phyloP scores from a whole-genome alignment of 768 basidiomycete species.

The Lentinula detonsa region DNA sequence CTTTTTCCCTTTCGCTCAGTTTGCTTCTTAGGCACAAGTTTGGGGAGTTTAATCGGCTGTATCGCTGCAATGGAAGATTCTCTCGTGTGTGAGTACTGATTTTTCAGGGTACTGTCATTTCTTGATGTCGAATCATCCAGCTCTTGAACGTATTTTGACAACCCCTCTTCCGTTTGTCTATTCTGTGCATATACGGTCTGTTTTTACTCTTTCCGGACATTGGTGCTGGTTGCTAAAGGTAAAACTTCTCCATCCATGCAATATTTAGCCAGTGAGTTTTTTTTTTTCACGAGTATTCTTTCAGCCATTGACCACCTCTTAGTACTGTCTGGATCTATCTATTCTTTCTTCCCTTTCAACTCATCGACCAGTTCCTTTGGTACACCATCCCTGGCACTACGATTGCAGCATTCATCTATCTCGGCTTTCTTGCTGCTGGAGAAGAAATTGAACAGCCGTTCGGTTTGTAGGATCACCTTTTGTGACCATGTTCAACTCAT shows the following conservation, averaged over 20 bases:
- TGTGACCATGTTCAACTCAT: not conserved
- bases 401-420: conserved; percentile 65
- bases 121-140: conserved; percentile 19
- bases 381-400: conserved; percentile 61
- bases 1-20: not conserved
- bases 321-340: conserved; percentile 70
- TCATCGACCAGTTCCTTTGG: conserved; percentile 55
- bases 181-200: conserved; percentile 47
- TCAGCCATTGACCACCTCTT: not conserved
- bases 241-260: no score
- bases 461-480: conserved; percentile 26
- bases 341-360: conserved; percentile 75
- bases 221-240: not conserved
- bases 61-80: conserved; percentile 49
- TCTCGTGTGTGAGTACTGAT: conserved; percentile 32
- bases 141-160: conserved; percentile 54
- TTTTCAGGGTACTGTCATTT: not conserved
- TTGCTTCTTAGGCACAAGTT: conserved; percentile 30
- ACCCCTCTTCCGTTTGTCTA: conserved; percentile 63
- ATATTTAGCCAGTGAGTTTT: conserved; percentile 12
- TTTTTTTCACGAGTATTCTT: not conserved
- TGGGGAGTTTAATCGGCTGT: conserved; percentile 44
- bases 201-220: not conserved
- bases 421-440: conserved; percentile 71
- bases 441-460: conserved; percentile 70